Percentiles rank a stretch among this genome's conserved stretches.
These are phyloP conservation scores for Dothistroma septosporum DNA, from an alignment of 2,329 filamentous ascomycete species.

Conservation along the genomic window DNA sequence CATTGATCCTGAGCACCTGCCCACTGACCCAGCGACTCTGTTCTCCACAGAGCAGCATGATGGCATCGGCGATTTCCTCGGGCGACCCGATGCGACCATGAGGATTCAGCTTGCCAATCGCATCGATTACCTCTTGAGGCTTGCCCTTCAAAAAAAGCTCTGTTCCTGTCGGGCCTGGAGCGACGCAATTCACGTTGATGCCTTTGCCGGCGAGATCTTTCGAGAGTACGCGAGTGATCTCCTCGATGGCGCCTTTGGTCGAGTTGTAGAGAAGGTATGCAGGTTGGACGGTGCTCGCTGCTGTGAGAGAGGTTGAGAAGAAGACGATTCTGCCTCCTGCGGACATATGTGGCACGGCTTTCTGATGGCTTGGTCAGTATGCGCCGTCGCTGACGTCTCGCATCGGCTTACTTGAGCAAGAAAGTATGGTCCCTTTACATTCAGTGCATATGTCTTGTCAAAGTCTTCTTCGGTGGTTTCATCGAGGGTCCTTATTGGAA, in stretches of 20 bases:
- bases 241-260: slow-evolving; percentile 59
- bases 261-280: slow-evolving; percentile 51
- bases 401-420: slow-evolving; percentile 32
- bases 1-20: slow-evolving; percentile 48
- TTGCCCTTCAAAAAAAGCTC: slow-evolving; percentile 52
- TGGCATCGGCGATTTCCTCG: slow-evolving; percentile 48
- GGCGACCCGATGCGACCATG: slow-evolving; percentile 46
- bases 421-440: slow-evolving; percentile 58
- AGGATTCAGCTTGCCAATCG: slow-evolving; percentile 41
- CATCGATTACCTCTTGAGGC: slow-evolving; percentile 44
- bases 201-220: slow-evolving; percentile 53
- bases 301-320: slow-evolving; percentile 46
- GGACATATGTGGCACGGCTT: slow-evolving; percentile 50
- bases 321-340: slow-evolving; percentile 51
- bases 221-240: slow-evolving; percentile 53
- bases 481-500: slow-evolving; percentile 50
- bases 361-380: slow-evolving; percentile 34
- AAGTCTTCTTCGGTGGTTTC: slow-evolving; percentile 50
- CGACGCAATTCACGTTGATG: slow-evolving; percentile 51
- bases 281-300: slow-evolving; percentile 40
- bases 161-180: slow-evolving; percentile 54
- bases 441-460: slow-evolving; percentile 48
- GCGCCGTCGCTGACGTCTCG: background rate
- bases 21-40: slow-evolving; percentile 44
- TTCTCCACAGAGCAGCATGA: slow-evolving; percentile 41